Evolutionary conservation across 495 filamentous ascomycete species (phyloP).

Genomic region (Symbiotaphrina buchneri): DNA sequence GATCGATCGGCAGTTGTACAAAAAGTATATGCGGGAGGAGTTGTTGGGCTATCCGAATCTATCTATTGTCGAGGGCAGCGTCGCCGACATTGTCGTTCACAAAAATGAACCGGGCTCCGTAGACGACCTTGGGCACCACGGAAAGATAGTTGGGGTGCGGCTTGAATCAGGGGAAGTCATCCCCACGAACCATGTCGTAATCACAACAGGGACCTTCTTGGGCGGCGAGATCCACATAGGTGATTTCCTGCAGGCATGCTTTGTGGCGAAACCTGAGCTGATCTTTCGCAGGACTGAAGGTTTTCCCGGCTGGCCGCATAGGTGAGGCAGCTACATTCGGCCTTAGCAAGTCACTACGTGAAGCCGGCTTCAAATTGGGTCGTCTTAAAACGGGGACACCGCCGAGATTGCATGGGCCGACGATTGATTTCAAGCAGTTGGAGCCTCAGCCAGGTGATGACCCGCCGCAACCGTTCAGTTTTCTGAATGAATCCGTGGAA

Average conservation of each 20-base stretch:
- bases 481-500: conserved; percentile 53
- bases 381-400: conserved; percentile 92
- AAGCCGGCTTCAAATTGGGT: conserved; percentile 80
- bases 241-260: conserved; percentile 1
- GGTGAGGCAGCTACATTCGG: conserved; percentile 89
- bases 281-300: conserved; percentile 31
- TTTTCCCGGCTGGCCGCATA: conserved; percentile 71
- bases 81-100: conserved; percentile 68
- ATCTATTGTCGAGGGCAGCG: conserved; percentile 61
- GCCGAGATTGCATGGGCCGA: conserved; percentile 59
- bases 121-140: conserved; percentile 26
- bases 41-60: conserved; percentile 53
- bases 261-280: not conserved
- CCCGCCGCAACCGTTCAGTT: conserved; percentile 79
- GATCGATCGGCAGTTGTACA: conserved; percentile 82
- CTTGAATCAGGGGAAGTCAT: conserved; percentile 80
- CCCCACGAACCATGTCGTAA: conserved; percentile 59
- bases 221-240: conserved; percentile 93
- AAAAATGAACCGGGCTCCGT: conserved; percentile 24
- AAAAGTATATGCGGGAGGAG: conserved; percentile 80
- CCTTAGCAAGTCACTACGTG: conserved; percentile 70
- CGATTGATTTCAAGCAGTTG: conserved; percentile 57
- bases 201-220: conserved; percentile 90
- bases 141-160: conserved; percentile 64
- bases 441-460: conserved; percentile 61